Conservation (phyloP, 805 yeast species). For the Metschnikowia santaceciliae region DNA sequence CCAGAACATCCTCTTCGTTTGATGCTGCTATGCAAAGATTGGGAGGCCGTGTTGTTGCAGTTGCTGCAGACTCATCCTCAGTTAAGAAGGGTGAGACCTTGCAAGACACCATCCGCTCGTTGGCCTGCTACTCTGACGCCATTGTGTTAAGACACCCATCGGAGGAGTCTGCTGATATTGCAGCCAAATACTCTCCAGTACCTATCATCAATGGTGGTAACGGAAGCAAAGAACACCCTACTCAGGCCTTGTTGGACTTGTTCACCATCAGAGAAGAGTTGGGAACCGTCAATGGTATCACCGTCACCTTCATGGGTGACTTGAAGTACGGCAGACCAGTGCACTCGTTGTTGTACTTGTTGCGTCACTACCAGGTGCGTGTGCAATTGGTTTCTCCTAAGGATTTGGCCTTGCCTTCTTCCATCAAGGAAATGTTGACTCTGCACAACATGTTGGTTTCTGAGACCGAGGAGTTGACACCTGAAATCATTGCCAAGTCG, state of each 20-base stretch:
- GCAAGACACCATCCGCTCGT: slow-evolving; percentile 92
- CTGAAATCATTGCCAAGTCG: slow-evolving; percentile 80
- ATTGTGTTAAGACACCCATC: slow-evolving; percentile 95
- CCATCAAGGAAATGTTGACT: slow-evolving; percentile 61
- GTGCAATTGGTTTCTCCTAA: slow-evolving; percentile 88
- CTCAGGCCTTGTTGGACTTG: slow-evolving; percentile 95
- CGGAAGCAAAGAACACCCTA: slow-evolving; percentile 97
- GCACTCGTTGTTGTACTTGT: slow-evolving; percentile 87
- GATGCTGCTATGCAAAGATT: slow-evolving; percentile 99
- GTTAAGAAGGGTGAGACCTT: slow-evolving; percentile 97
- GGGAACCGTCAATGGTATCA: slow-evolving; percentile 97
- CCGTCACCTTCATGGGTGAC: slow-evolving; percentile 98
- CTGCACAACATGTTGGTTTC: slow-evolving; percentile 64
- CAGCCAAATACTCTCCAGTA: slow-evolving; percentile 94
- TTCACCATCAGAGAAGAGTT: slow-evolving; percentile 98
- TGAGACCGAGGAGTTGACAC: slow-evolving; percentile 76
- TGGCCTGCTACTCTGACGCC: slow-evolving; percentile 95
- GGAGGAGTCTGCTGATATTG: slow-evolving; percentile 86
- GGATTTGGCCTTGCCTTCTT: slow-evolving; percentile 79
- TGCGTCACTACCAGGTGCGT: slow-evolving; percentile 89
- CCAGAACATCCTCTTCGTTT: slow-evolving; percentile 94
- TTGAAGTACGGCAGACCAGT: slow-evolving; percentile 98
- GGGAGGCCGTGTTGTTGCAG: slow-evolving; percentile 94
- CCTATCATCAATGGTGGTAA: slow-evolving; percentile 98
- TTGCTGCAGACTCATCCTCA: slow-evolving; percentile 82